Conservation (phyloP, 352 stramenopile species). For the Elongisporangium prolatum region DNA sequence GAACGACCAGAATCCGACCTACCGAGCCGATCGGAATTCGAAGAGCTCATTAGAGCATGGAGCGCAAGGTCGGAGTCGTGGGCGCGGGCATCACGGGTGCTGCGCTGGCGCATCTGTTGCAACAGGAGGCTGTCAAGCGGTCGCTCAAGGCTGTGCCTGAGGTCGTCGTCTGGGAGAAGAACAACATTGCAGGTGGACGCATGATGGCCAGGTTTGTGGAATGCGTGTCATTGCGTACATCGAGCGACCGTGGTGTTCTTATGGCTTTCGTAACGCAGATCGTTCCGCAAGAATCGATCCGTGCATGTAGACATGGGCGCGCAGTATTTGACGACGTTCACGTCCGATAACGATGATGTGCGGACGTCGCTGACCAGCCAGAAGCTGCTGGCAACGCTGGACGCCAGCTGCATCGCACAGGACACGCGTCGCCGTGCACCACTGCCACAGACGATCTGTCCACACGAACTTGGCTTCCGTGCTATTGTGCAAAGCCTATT, state of each 20-base stretch:
- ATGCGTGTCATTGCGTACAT: not conserved
- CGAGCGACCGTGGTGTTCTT: constrained; percentile 2
- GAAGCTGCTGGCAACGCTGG: constrained; percentile 29
- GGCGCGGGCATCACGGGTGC: constrained; percentile 61
- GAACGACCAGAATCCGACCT: not conserved
- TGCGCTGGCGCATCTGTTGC: constrained; percentile 42
- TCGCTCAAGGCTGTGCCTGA: constrained; percentile 13
- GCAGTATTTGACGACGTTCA: constrained; percentile 63
- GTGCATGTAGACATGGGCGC: constrained; percentile 65
- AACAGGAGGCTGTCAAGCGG: constrained; percentile 17
- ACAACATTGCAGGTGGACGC: constrained; percentile 56
- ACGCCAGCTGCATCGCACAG: constrained; percentile 42
- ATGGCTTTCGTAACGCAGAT: constrained; percentile 10
- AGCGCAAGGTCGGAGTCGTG: constrained; percentile 47
- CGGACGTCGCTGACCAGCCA: constrained; percentile 28
- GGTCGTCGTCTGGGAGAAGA: constrained; percentile 67
- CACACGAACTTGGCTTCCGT: constrained; percentile 40
- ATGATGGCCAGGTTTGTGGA: constrained; percentile 55
- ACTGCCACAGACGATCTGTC: constrained; percentile 33
- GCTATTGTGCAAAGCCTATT: constrained; percentile 51
- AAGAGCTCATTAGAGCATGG: constrained; percentile 11
- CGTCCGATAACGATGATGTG: constrained; percentile 43
- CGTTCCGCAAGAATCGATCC: constrained; percentile 47
- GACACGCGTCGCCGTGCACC: constrained; percentile 30
- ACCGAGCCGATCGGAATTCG: not conserved